Evolutionary conservation across 768 basidiomycete genomes (phyloP).

Genomic region (Suillus clintonianus): DNA sequence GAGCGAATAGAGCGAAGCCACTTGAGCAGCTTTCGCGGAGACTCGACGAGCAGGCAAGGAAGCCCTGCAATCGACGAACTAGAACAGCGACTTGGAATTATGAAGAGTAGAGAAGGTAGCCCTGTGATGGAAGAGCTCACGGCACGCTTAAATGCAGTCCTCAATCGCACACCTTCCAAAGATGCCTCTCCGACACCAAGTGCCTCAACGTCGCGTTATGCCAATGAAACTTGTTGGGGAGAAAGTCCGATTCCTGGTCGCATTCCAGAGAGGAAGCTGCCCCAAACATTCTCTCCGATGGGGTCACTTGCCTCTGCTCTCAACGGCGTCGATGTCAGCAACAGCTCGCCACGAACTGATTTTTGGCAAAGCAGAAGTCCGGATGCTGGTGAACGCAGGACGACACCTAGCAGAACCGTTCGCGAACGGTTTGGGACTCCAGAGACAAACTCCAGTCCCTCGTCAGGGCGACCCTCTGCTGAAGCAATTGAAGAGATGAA

Average conservation of each 20-base stretch:
- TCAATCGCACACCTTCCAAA: constrained; percentile 32
- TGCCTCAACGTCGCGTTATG: constrained; percentile 23
- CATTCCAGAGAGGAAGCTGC: constrained; percentile 19
- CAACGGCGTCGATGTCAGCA: background rate
- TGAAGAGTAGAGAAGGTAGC: constrained; percentile 54
- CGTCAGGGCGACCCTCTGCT: constrained; percentile 33
- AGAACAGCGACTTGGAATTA: constrained; percentile 60
- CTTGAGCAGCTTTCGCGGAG: constrained; percentile 47
- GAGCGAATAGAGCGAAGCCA: constrained; percentile 37
- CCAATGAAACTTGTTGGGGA: constrained; percentile 8
- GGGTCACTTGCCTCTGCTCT: constrained; percentile 7
- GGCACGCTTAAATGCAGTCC: constrained; percentile 44
- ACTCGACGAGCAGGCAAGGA: constrained; percentile 46
- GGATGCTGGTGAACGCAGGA: constrained; percentile 14
- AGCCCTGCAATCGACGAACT: constrained; percentile 68
- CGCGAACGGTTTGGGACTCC: constrained; percentile 14
- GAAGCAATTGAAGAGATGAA: constrained; percentile 69
- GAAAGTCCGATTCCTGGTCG: constrained; percentile 31
- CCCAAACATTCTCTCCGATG: constrained; percentile 9
- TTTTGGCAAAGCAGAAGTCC: constrained; percentile 4
- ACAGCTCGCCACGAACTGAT: background rate
- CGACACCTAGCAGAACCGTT: constrained; percentile 10
- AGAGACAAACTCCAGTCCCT: constrained; percentile 12
- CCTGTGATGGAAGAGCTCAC: constrained; percentile 54
- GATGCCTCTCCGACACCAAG: constrained; percentile 28